Evolutionary conservation across 1,284 basidiomycete genomes (phyloP), one percentile per base, ranked within the genome.

Genomic region (Apiotrichum gamsii): DNA sequence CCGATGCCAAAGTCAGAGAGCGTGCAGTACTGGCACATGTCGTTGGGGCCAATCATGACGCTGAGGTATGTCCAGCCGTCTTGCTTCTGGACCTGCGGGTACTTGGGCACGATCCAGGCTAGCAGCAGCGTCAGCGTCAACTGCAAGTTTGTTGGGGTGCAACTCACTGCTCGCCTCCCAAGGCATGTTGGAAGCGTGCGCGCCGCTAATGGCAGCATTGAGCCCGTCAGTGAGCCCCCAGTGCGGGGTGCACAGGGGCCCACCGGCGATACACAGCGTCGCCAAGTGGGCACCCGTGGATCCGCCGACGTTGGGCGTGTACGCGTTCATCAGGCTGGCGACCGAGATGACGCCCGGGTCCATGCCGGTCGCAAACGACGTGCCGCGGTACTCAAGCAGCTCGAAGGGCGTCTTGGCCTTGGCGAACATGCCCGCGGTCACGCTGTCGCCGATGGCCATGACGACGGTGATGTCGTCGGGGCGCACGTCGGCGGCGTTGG

Each of bases 401-500:
- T 36, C 15, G 5, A 14, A 5, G 8, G 41, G 25, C 3, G 46
- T 23, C 32, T 58, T 51, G 14, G 69, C 69, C 30, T 58, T 51
- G 14, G 69, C 69, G 30, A 72, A 59, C 6, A 67, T 47, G 0
- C 61, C 71, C 3, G 70, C 71, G 2, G 70, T 69, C 47, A 73
- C 69, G 2, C 63, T 67, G 43, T 73, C 71, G 5, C 70, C 71
- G 11, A 70, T 13, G 10, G 68, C 70, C 58, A 70, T 65, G 31
- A 71, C 52, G 18, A 70, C 65, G 13, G 54, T 55, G 43, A 73
- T 65, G 39, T 72, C 69, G 36, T 73, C 71, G 30, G 71, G 72
- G 0, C 70, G 68, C 64, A 66, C 56, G 34, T 66, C 61, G 39
- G 49, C 50, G 10, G 52, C 53, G 21, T 38, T 45, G 14, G 16